Evolutionary conservation across 2,329 filamentous ascomycete species (phyloP).

Genomic region (Annulohypoxylon truncatum): DNA sequence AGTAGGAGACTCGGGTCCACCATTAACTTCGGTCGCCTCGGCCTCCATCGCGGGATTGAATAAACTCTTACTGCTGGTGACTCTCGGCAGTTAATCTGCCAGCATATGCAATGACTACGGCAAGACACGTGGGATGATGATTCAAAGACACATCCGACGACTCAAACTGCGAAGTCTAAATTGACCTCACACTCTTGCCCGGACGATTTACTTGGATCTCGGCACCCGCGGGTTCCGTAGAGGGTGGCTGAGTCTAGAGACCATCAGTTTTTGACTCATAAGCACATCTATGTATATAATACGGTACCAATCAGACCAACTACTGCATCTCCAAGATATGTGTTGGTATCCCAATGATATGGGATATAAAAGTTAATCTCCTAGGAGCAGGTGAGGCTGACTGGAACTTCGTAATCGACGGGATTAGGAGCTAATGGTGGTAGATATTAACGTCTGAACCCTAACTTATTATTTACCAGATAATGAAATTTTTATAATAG

Average conservation of each 20-base stretch:
- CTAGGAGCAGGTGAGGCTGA: not conserved
- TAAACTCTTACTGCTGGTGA: not conserved
- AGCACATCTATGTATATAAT: not conserved
- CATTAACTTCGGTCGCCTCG: slow-evolving; percentile 52
- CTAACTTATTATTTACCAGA: not conserved
- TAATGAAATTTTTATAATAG: not conserved
- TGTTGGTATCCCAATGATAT: not conserved
- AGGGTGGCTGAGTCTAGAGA: slow-evolving; percentile 11
- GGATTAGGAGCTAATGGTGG: not conserved
- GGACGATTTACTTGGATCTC: slow-evolving; percentile 25
- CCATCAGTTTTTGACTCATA: slow-evolving; percentile 15
- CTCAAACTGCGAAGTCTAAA: slow-evolving; percentile 15
- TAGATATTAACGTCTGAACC: not conserved
- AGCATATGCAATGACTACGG: slow-evolving; percentile 9
- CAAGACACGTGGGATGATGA: not conserved
- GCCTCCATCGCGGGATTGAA: slow-evolving; percentile 39
- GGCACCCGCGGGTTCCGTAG: slow-evolving; percentile 55
- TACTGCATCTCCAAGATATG: slow-evolving; percentile 1
- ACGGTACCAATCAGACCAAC: slow-evolving; percentile 5
- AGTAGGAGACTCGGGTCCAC: slow-evolving; percentile 50
- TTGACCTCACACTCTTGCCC: slow-evolving; percentile 15
- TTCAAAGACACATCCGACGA: not conserved
- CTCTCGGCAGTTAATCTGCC: not conserved
- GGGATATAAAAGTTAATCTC: not conserved
- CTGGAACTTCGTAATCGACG: not conserved